Percentiles rank a stretch among this genome's conserved stretches.
phyloP scores from a whole-genome alignment of 305 asterid species.

The Petunia hybrid region DNA sequence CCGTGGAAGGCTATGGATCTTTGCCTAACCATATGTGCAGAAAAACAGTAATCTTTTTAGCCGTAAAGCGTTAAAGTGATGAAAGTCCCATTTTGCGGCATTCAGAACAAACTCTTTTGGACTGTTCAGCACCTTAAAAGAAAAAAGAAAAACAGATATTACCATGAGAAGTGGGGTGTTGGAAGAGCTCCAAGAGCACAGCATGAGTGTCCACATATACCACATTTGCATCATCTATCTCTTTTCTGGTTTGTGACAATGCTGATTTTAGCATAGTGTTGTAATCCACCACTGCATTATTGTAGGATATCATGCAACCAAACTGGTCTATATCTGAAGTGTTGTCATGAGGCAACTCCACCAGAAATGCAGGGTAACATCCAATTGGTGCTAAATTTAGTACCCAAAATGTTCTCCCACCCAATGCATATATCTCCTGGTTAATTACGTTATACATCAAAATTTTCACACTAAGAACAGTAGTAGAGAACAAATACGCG shows the following conservation, averaged over 20 bases:
- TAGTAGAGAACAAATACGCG: no score
- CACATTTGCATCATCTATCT: slow-evolving; percentile 59
- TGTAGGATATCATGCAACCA: slow-evolving; percentile 83
- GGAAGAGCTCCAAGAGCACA: slow-evolving; percentile 73
- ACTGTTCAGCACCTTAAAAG: not conserved
- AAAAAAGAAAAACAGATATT: not conserved
- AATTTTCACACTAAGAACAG: no score
- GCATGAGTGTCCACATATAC: slow-evolving; percentile 64
- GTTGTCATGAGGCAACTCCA: slow-evolving; percentile 60
- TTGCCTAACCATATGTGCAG: not conserved
- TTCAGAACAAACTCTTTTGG: not conserved
- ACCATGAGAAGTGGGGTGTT: slow-evolving; percentile 74
- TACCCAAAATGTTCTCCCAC: slow-evolving; percentile 74
- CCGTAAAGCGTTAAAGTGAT: not conserved
- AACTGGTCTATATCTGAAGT: slow-evolving; percentile 64
- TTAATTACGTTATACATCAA: not conserved
- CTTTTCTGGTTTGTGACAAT: slow-evolving; percentile 49
- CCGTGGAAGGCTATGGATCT: not conserved
- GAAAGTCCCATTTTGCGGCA: not conserved
- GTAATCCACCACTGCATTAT: slow-evolving; percentile 66
- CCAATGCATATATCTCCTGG: slow-evolving; percentile 69
- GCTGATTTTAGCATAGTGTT: slow-evolving; percentile 61
- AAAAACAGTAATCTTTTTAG: not conserved
- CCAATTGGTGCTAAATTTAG: slow-evolving; percentile 86
- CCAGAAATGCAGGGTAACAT: slow-evolving; percentile 80